Evolutionary conservation across 176 grass and related monocot species (phyloP).

Genomic region (Pontederia crassipes): DNA sequence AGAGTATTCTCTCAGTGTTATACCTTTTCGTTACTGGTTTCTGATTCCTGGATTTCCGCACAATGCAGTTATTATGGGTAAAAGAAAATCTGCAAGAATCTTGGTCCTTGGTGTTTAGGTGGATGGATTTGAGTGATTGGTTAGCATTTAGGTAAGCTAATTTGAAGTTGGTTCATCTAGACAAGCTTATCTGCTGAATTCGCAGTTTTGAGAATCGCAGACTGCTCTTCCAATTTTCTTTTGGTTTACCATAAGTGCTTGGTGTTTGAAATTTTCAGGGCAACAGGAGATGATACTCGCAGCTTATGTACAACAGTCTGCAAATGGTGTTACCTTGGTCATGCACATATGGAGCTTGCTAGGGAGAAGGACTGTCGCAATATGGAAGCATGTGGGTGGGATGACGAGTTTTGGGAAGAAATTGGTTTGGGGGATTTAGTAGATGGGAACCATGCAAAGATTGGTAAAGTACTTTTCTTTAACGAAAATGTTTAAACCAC

Average conservation of each 20-base stretch:
- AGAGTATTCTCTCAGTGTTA: too few species aligned
- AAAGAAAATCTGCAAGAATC: constrained; percentile 94
- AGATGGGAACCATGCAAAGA: constrained; percentile 74
- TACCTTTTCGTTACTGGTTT: too few species aligned
- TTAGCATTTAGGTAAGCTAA: constrained; percentile 72
- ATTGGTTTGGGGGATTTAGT: constrained; percentile 78
- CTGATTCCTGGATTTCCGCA: too few species aligned
- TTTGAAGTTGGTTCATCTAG: background rate
- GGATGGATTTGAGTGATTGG: constrained; percentile 99
- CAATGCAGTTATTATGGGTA: constrained; percentile 80
- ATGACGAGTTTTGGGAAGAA: constrained; percentile 94
- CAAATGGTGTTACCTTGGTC: constrained; percentile 95
- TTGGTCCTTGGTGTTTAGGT: constrained; percentile 82
- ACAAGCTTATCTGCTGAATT: background rate
- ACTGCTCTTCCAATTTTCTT: background rate
- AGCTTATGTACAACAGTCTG: constrained; percentile 88
- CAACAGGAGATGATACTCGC: constrained; percentile 87
- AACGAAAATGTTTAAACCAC: too few species aligned
- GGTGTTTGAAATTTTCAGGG: constrained; percentile 22
- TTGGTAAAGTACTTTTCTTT: constrained; percentile 33
- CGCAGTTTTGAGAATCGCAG: background rate
- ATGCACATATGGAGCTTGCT: constrained; percentile 71
- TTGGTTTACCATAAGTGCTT: background rate
- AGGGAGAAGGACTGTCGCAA: constrained; percentile 56
- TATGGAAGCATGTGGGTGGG: constrained; percentile 96